phyloP scores from a whole-genome alignment of 1,284 basidiomycete genomes.

The Phellinidium pouzarii region DNA sequence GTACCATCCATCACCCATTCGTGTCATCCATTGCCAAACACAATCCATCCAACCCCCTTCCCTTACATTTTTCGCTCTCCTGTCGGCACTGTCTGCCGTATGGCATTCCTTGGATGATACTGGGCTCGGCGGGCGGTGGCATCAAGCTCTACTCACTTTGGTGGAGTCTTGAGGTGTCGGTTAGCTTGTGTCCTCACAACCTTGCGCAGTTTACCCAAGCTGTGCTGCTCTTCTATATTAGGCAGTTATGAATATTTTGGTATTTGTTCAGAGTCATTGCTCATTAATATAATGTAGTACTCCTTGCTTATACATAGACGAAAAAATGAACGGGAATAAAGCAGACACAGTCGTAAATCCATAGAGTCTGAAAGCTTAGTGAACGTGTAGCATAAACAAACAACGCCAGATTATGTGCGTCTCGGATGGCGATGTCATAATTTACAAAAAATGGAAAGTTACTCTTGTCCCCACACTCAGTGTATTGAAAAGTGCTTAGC shows the following conservation, averaged over 20 bases:
- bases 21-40: conserved; percentile 21
- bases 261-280: not conserved
- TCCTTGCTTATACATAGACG: not conserved
- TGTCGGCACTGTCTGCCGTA: not conserved
- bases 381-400: not conserved
- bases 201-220: conserved; percentile 5
- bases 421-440: too few relatives aligned
- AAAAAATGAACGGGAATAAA: not conserved
- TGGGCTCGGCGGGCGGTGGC: not conserved
- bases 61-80: not conserved
- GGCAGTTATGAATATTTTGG: not conserved
- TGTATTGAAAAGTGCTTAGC: too few relatives aligned
- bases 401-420: too few relatives aligned
- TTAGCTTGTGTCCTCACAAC: not conserved
- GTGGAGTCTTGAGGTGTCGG: conserved; percentile 50
- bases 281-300: too few relatives aligned
- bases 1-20: conserved; percentile 20
- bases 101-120: not conserved
- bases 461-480: too few relatives aligned
- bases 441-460: too few relatives aligned
- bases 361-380: not conserved
- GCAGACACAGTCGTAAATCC: not conserved
- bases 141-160: conserved; percentile 14
- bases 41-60: conserved; percentile 14
- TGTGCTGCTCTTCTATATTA: conserved; percentile 1